phyloP scores from a whole-genome alignment of 208 protist genomes.

The Trichomonas tenax region DNA sequence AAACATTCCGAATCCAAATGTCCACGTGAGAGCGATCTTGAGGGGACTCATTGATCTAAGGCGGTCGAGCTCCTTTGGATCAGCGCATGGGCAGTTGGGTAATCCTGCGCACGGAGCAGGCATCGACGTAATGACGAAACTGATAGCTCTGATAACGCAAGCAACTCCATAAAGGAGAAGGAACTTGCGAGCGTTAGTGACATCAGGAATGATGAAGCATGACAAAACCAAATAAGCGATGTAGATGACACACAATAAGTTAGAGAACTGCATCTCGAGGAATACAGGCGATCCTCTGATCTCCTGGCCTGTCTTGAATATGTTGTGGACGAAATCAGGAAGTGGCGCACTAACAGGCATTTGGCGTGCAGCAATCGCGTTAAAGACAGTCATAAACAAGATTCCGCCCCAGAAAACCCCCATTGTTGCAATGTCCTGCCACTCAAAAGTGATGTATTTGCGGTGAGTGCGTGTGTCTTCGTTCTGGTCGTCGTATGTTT shows the following conservation, averaged over 20 bases:
- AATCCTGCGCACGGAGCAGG: background rate
- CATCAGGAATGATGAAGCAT: background rate
- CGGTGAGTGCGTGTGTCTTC: background rate
- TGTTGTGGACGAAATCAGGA: background rate
- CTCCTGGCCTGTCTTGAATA: background rate
- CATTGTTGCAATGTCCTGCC: background rate
- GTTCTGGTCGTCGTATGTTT: background rate
- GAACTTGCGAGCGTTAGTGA: background rate
- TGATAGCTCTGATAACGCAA: background rate
- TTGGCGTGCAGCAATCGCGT: background rate
- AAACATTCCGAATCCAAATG: background rate
- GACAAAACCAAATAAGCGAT: background rate
- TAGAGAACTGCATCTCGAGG: background rate
- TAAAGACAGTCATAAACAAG: background rate
- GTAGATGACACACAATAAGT: background rate
- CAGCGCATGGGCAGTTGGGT: background rate
- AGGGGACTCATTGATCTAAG: background rate
- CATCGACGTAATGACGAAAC: background rate
- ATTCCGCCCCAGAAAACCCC: background rate
- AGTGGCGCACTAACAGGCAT: background rate
- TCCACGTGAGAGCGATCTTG: background rate
- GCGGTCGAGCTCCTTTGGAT: background rate
- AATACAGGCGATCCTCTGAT: background rate
- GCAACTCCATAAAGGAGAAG: background rate
- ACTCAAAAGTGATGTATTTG: background rate